Percentiles rank a stretch among this genome's conserved stretches.
Evolutionary conservation across 495 filamentous ascomycete species (phyloP).

Genomic region (Hypoxylon trugodes): DNA sequence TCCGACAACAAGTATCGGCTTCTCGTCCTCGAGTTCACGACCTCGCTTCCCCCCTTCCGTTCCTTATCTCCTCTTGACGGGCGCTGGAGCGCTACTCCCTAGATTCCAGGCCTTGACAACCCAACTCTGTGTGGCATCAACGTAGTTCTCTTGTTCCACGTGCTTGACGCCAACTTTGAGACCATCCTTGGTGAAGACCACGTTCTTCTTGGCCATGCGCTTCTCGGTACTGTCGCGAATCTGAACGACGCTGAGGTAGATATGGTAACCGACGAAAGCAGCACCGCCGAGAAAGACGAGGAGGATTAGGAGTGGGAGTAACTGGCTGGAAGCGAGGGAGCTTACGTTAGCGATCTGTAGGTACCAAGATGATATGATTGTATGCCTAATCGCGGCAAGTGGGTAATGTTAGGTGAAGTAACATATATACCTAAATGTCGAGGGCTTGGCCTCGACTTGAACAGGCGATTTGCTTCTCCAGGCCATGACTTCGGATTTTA

Average conservation of each 20-base stretch:
- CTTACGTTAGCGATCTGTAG: conserved; percentile 31
- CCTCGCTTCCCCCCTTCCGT: background rate
- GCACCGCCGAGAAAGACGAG: conserved; percentile 67
- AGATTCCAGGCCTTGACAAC: conserved; percentile 84
- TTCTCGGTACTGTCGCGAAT: conserved; percentile 72
- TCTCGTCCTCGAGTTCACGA: too few species aligned
- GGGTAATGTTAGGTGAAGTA: background rate
- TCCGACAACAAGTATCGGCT: too few species aligned
- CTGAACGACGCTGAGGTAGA: conserved; percentile 74
- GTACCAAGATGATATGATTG: conserved; percentile 1
- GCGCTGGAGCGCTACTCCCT: conserved; percentile 53
- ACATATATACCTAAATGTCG: conserved; percentile 28
- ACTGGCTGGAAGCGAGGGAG: conserved; percentile 52
- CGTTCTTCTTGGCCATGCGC: conserved; percentile 84
- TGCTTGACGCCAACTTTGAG: conserved; percentile 83
- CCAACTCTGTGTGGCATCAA: conserved; percentile 83
- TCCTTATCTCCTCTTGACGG: conserved; percentile 35
- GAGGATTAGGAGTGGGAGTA: conserved; percentile 79
- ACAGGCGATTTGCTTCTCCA: conserved; percentile 25
- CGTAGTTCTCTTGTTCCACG: conserved; percentile 76
- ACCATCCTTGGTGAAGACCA: conserved; percentile 83
- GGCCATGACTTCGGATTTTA: conserved; percentile 19
- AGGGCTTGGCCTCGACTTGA: conserved; percentile 32
- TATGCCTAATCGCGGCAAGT: background rate
- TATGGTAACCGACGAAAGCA: conserved; percentile 74